phyloP scores from a whole-genome alignment of 1,284 basidiomycete genomes.

The Caloboletus firmus region DNA sequence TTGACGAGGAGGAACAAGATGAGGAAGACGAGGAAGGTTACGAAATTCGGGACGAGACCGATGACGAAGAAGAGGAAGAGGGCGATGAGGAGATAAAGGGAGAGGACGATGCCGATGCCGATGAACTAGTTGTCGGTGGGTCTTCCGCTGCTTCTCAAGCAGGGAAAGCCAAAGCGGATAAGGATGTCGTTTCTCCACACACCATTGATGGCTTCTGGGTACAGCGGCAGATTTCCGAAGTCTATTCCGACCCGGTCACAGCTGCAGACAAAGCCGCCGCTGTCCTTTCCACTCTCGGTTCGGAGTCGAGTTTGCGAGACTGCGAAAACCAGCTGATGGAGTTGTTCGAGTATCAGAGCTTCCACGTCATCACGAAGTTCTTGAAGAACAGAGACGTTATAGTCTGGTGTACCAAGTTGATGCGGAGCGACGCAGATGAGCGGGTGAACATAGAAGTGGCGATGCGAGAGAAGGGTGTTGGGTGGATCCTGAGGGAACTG shows the following conservation, averaged over 20 bases:
- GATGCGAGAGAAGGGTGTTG: conserved; percentile 96
- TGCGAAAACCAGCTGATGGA: conserved; percentile 98
- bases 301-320: conserved; percentile 89
- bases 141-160: conserved; percentile 44
- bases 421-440: conserved; percentile 87
- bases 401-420: conserved; percentile 98
- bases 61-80: conserved; percentile 72
- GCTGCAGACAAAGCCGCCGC: conserved; percentile 88
- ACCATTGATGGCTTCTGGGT: conserved; percentile 98
- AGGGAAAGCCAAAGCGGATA: conserved; percentile 58
- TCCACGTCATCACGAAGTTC: conserved; percentile 88
- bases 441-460: conserved; percentile 94
- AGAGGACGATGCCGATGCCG: conserved; percentile 50
- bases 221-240: conserved; percentile 87
- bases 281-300: conserved; percentile 86
- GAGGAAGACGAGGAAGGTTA: conserved; percentile 87
- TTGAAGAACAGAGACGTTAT: conserved; percentile 96
- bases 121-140: conserved; percentile 75
- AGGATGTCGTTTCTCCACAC: conserved; percentile 85
- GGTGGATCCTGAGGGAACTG: conserved; percentile 92
- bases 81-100: conserved; percentile 48
- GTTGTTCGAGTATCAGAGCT: conserved; percentile 92
- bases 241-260: conserved; percentile 93
- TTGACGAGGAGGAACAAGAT: conserved; percentile 93
- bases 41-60: conserved; percentile 76